Evolutionary conservation across 345 rosid species (phyloP).

Genomic region (Pistacia atlantica): DNA sequence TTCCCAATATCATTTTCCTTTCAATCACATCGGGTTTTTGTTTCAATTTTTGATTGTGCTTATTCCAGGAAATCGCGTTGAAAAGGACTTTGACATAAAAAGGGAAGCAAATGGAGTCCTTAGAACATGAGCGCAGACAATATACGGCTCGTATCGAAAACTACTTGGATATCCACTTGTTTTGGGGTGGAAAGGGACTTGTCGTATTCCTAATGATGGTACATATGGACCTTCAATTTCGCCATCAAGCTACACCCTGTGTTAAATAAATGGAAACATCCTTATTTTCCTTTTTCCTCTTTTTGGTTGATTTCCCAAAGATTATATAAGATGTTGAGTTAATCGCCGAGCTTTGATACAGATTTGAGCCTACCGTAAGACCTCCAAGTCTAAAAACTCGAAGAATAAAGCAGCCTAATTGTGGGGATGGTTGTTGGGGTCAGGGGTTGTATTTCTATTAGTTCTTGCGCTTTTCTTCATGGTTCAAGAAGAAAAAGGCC

Average conservation of each 20-base stretch:
- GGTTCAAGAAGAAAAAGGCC: conserved; percentile 41
- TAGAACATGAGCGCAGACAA: conserved; percentile 29
- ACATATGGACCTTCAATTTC: conserved; percentile 50
- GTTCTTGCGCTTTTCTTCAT: conserved; percentile 35
- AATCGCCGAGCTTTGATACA: conserved; percentile 27
- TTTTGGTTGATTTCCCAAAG: too few relatives aligned
- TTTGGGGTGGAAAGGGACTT: conserved; percentile 55
- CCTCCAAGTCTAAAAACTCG: conserved; percentile 31
- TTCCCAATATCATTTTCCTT: not conserved
- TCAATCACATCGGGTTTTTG: not conserved
- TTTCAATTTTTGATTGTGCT: conserved; percentile 2
- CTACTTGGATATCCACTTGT: conserved; percentile 41
- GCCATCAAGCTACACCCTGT: conserved; percentile 69
- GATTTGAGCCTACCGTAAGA: conserved; percentile 68
- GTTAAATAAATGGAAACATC: conserved; percentile 17
- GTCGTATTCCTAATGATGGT: conserved; percentile 32
- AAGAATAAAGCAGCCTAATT: conserved; percentile 44
- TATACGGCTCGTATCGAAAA: conserved; percentile 36
- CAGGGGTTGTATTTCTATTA: conserved; percentile 37
- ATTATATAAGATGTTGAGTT: too few relatives aligned
- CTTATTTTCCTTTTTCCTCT: too few relatives aligned
- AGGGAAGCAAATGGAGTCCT: conserved; percentile 35
- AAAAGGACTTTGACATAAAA: conserved; percentile 52
- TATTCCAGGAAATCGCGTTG: conserved; percentile 45
- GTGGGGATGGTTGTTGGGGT: conserved; percentile 61